Base-by-base conservation (phyloP, 768 basidiomycete species). In the Rhizopogon vesiculosus region DNA sequence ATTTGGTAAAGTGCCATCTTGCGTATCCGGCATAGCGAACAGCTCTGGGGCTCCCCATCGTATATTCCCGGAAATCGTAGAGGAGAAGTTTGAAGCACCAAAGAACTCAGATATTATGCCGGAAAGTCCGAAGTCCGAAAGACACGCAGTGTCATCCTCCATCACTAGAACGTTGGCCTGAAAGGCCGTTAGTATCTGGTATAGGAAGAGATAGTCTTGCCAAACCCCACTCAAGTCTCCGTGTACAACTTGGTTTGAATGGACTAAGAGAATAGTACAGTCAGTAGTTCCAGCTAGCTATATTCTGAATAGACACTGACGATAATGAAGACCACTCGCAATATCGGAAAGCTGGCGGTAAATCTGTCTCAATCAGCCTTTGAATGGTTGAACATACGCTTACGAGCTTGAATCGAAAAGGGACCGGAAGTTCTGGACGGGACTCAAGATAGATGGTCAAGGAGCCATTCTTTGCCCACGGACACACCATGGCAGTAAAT, bases 61-160 rank as follows among this genome's bases (percentile, higher is more conserved):
- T 25, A 77, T 69, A 19, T 75, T 73, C 7, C 77, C 77, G 5
- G 45, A 16, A 18, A 57, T 29, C 3, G 45, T 25, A 71, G 76
- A 74, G 9, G 68, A 68, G 44, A 66, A 62, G 19, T 61, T 66
- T 29, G 62, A 61, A 61, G 69, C 7, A 22, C 69, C 64, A 35
- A 70, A 62, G 51, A 73, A 65, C 55, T 76, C 72, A 22, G 42
- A 48, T 8, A 56, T 3, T 7, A 54, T 40, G 7, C 29, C 70
- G 12, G 76, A 76, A 28, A 80, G 58, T 25, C 76, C 76, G 60
- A 80, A 81, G 56, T 79, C 78, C 19, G 75, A 72, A 7, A 81
- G 65, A 38, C 69, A 66, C 8, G 78, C 76, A 3, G 65, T 63
- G 8, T 74, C 74, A 29, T 70, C 62, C 13, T 66, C 64, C 9